Evolutionary conservation across 352 stramenopile species (phyloP).

Genomic region (Pythium pyrilobum): DNA sequence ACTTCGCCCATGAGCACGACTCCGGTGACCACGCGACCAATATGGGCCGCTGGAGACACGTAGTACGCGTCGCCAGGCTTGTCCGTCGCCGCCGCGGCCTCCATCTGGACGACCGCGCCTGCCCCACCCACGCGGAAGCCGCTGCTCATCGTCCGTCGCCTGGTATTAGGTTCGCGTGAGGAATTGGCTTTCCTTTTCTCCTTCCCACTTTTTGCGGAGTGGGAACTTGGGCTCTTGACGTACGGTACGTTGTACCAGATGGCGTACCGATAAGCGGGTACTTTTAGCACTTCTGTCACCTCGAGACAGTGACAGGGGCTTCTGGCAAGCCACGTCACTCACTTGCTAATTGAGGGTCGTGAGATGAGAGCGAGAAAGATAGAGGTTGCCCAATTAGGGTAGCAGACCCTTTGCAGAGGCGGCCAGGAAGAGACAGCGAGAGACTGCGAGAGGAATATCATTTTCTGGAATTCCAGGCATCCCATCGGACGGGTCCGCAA

Average conservation of each 20-base stretch:
- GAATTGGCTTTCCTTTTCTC: neutral
- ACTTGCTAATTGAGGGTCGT: conserved; percentile 5
- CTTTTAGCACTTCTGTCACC: neutral
- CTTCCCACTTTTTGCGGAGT: neutral
- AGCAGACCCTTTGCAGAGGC: neutral
- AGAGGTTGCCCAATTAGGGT: conserved; percentile 9
- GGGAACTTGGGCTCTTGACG: neutral
- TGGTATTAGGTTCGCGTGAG: too few relatives aligned
- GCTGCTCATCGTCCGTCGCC: conserved; percentile 7
- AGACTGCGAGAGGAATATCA: neutral
- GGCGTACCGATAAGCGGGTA: neutral
- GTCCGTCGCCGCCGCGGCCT: neutral
- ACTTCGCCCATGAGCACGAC: conserved; percentile 62
- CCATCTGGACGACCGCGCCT: conserved; percentile 11
- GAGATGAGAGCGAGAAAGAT: neutral
- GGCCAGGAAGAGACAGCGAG: conserved; percentile 13
- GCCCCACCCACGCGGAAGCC: conserved; percentile 3
- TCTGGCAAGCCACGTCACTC: conserved; percentile 18
- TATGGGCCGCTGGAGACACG: conserved; percentile 63
- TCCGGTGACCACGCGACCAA: conserved; percentile 79
- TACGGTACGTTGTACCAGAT: conserved; percentile 13
- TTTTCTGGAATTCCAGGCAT: conserved; percentile 9
- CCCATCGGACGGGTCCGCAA: too few relatives aligned
- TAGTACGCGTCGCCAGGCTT: conserved; percentile 42
- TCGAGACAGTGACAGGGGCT: conserved; percentile 4